Conservation (phyloP, 257 asterid genomes). For the Plantago elongata region DNA sequence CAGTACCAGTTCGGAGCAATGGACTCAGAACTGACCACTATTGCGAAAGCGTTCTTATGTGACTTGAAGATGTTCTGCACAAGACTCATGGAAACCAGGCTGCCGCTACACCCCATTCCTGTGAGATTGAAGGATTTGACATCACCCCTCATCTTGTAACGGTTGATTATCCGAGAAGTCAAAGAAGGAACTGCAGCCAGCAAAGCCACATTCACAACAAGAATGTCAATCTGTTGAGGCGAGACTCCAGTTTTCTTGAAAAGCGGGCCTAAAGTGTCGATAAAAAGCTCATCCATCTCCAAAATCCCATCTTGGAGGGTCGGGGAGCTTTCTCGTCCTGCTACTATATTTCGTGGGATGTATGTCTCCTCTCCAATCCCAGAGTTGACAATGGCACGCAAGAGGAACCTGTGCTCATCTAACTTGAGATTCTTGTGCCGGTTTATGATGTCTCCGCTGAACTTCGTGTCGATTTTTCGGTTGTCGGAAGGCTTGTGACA, state of each 20-base stretch:
- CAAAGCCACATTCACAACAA: constrained; percentile 29
- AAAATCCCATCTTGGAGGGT: constrained; percentile 26
- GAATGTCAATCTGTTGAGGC: constrained; percentile 30
- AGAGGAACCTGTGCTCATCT: constrained; percentile 28
- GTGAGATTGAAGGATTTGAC: constrained; percentile 34
- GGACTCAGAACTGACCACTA: constrained; percentile 36
- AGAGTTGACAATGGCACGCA: constrained; percentile 35
- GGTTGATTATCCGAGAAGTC: constrained; percentile 25
- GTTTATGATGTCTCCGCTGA: constrained; percentile 24
- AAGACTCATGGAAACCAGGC: constrained; percentile 32
- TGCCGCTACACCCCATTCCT: constrained; percentile 47
- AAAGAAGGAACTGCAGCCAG: constrained; percentile 28
- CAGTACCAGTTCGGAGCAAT: constrained; percentile 37
- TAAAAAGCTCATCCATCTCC: constrained; percentile 34
- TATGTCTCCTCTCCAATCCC: constrained; percentile 44
- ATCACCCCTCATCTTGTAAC: constrained; percentile 36
- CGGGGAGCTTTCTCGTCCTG: constrained; percentile 23
- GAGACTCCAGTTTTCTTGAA: constrained; percentile 26
- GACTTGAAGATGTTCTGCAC: constrained; percentile 33
- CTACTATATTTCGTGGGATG: constrained; percentile 34
- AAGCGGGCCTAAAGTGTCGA: constrained; percentile 21
- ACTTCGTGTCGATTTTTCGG: constrained; percentile 26
- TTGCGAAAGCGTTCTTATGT: constrained; percentile 25
- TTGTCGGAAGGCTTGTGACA: constrained; percentile 33
- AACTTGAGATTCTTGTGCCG: constrained; percentile 35